These are phyloP conservation scores for Starmerella kuoi DNA, from an alignment of 805 yeast species.

Conservation along the genomic window DNA sequence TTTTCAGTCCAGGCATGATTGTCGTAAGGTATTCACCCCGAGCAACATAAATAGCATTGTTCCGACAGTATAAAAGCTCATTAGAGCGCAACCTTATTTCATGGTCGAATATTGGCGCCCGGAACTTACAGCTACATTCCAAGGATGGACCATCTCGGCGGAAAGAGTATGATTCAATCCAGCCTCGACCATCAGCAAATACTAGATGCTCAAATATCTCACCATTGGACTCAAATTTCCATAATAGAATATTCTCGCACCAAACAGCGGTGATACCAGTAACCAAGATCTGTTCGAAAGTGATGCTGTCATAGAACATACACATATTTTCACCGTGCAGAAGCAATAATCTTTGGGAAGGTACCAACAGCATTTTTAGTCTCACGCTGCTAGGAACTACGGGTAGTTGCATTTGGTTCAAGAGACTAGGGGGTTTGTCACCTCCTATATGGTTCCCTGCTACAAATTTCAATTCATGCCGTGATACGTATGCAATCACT, in stretches of 20 bases:
- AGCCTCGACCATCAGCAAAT: constrained; percentile 3
- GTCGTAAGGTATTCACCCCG: not conserved
- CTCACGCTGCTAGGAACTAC: not conserved
- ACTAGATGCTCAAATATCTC: constrained; percentile 9
- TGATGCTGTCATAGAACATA: constrained; percentile 1
- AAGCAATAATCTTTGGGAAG: constrained; percentile 1
- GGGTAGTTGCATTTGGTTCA: not conserved
- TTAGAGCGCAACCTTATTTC: not conserved
- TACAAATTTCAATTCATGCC: not conserved
- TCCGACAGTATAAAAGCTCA: constrained; percentile 2
- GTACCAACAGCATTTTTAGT: constrained; percentile 3
- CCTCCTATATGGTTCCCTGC: not conserved
- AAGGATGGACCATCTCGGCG: constrained; percentile 4
- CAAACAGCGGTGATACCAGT: not conserved
- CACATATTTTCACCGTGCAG: constrained; percentile 2
- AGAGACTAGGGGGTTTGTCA: not conserved
- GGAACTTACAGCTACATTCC: constrained; percentile 4
- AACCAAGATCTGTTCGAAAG: not conserved
- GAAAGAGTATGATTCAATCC: constrained; percentile 11
- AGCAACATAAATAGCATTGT: not conserved
- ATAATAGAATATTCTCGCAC: constrained; percentile 3
- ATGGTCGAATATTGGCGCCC: constrained; percentile 1
- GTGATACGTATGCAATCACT: not conserved
- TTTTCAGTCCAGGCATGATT: not conserved
- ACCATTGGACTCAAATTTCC: constrained; percentile 7